These are phyloP conservation scores for Boletus fagicola DNA, from an alignment of 768 basidiomycete species.

Conservation along the genomic window DNA sequence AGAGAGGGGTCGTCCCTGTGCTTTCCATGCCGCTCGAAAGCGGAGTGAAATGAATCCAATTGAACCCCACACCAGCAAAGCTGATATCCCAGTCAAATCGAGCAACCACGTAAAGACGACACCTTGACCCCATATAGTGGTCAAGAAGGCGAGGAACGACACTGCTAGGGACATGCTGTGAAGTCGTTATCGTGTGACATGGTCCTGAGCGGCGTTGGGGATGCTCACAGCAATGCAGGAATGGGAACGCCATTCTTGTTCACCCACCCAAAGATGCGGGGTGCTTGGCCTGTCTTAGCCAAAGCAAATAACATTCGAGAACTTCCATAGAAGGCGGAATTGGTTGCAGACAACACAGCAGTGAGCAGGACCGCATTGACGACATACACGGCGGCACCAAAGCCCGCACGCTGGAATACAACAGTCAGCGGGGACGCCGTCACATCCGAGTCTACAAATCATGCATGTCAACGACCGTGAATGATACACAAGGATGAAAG, in stretches of 20 bases:
- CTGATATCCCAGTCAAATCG: slow-evolving; percentile 64
- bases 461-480: not conserved
- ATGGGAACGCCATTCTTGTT: slow-evolving; percentile 64
- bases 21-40: slow-evolving; percentile 60
- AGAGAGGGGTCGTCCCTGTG: slow-evolving; percentile 46
- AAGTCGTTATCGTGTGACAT: not conserved
- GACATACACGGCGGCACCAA: slow-evolving; percentile 59
- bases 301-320: slow-evolving; percentile 60
- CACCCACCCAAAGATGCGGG: slow-evolving; percentile 60
- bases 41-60: slow-evolving; percentile 56
- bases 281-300: slow-evolving; percentile 65
- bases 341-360: slow-evolving; percentile 61
- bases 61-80: slow-evolving; percentile 65
- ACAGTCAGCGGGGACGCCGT: slow-evolving; percentile 63
- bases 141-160: slow-evolving; percentile 51
- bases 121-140: slow-evolving; percentile 57
- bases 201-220: slow-evolving; percentile 10
- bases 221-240: slow-evolving; percentile 48
- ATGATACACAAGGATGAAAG: not conserved
- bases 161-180: slow-evolving; percentile 48
- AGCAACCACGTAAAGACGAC: slow-evolving; percentile 58
- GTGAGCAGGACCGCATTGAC: slow-evolving; percentile 68
- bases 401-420: slow-evolving; percentile 59
- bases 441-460: slow-evolving; percentile 43
- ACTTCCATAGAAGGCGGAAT: slow-evolving; percentile 64